Conservation (phyloP, 192 early-diverging fungal genomes). For the Backusella morwellensis region DNA sequence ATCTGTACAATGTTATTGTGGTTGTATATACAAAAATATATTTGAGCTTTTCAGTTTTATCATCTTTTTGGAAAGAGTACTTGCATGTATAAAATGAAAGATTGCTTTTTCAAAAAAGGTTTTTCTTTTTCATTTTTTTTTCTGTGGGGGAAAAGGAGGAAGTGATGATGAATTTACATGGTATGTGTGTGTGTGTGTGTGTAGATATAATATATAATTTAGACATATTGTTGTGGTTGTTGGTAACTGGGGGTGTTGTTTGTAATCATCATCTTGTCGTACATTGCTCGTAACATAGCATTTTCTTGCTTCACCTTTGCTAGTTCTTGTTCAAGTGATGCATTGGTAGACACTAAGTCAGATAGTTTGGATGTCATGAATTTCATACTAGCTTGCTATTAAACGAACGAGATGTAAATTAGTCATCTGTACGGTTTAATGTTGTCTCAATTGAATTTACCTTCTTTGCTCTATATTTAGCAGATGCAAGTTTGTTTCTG, state of each 20-base stretch:
- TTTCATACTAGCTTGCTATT: slow-evolving; percentile 12
- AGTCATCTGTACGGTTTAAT: background rate
- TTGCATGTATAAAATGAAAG: background rate
- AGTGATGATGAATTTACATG: background rate
- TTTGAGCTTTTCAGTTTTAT: background rate
- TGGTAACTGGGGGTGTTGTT: background rate
- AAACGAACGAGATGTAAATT: background rate
- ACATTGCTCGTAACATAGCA: background rate
- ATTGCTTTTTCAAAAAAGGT: too few species aligned
- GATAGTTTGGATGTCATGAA: slow-evolving; percentile 6
- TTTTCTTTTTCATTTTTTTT: background rate
- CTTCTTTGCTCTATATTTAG: slow-evolving; percentile 59
- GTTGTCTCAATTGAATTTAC: slow-evolving; percentile 11
- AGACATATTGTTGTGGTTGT: background rate
- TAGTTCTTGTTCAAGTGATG: background rate
- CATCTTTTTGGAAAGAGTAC: too few species aligned
- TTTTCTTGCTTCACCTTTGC: slow-evolving; percentile 10
- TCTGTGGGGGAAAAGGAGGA: background rate
- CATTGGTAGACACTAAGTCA: background rate
- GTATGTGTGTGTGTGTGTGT: background rate
- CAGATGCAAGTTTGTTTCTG: slow-evolving; percentile 57
- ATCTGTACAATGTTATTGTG: background rate
- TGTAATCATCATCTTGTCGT: background rate
- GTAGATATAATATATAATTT: background rate
- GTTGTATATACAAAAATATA: background rate